Evolutionary conservation across 2,329 filamentous ascomycete species (phyloP).

Genomic region (Colletotrichum sojae): DNA sequence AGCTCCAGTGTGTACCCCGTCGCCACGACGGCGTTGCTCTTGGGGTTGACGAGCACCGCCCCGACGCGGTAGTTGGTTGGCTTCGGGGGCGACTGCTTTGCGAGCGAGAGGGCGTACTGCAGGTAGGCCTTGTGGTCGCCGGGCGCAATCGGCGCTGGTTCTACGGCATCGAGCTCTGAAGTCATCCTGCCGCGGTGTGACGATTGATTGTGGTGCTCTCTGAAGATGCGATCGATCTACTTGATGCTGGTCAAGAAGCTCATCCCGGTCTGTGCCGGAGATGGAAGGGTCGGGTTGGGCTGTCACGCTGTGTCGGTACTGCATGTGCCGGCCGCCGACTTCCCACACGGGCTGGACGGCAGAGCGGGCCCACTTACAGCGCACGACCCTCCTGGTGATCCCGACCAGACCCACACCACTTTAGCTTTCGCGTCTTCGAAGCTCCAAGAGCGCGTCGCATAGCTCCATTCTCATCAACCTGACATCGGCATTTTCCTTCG

Average conservation of each 20-base stretch:
- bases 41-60: slow-evolving; percentile 81
- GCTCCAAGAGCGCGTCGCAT: slow-evolving; percentile 7
- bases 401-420: slow-evolving; percentile 29
- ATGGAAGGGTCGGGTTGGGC: too few species aligned
- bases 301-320: slow-evolving; percentile 4
- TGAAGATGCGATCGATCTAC: too few species aligned
- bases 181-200: slow-evolving; percentile 22
- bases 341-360: too few species aligned
- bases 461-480: slow-evolving; percentile 6
- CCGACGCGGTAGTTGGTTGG: slow-evolving; percentile 96
- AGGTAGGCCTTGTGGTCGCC: slow-evolving; percentile 70
- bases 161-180: slow-evolving; percentile 21
- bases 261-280: too few species aligned
- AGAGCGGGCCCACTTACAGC: background rate
- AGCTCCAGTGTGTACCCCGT: slow-evolving; percentile 94
- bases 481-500: slow-evolving; percentile 7
- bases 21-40: slow-evolving; percentile 73
- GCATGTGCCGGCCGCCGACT: slow-evolving; percentile 11
- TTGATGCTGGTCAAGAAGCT: too few species aligned
- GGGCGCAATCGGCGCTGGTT: slow-evolving; percentile 45
- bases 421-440: slow-evolving; percentile 38
- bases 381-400: background rate
- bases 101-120: slow-evolving; percentile 80
- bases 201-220: too few species aligned
- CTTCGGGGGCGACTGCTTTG: slow-evolving; percentile 84